These are phyloP conservation scores for Boletus eberwhitei DNA, from an alignment of 768 basidiomycete species.

Conservation along the genomic window DNA sequence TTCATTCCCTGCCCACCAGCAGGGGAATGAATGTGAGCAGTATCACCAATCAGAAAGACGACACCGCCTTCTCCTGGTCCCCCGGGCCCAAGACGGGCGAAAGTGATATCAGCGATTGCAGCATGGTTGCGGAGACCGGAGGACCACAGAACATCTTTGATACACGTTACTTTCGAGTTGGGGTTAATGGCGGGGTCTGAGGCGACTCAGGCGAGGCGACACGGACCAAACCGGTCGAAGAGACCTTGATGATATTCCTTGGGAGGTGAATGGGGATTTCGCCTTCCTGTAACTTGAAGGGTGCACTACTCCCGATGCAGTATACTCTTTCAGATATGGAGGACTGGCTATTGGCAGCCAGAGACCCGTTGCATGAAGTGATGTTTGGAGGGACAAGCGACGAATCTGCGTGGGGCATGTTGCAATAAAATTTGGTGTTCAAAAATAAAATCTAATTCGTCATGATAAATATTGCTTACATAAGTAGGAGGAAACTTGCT, in stretches of 20 bases:
- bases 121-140: constrained; percentile 45
- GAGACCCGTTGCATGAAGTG: too few relatives aligned
- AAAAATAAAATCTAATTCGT: not conserved
- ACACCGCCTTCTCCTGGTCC: constrained; percentile 11
- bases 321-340: too few relatives aligned
- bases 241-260: too few relatives aligned
- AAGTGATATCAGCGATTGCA: constrained; percentile 40
- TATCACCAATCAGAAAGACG: constrained; percentile 40
- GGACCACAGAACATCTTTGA: constrained; percentile 42
- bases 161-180: too few relatives aligned
- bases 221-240: too few relatives aligned
- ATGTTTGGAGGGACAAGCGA: constrained; percentile 69
- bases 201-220: too few relatives aligned
- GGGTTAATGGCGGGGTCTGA: too few relatives aligned
- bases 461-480: constrained; percentile 5
- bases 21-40: constrained; percentile 55
- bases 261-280: too few relatives aligned
- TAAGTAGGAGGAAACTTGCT: not conserved
- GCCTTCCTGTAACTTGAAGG: too few relatives aligned
- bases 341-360: too few relatives aligned
- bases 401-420: constrained; percentile 83
- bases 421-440: too few relatives aligned
- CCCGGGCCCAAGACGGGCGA: constrained; percentile 27
- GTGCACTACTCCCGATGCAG: too few relatives aligned
- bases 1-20: constrained; percentile 55